Percentiles rank a stretch among this genome's conserved stretches.
Conservation (phyloP, 306 rosid genomes). For the Quercus ilex region DNA sequence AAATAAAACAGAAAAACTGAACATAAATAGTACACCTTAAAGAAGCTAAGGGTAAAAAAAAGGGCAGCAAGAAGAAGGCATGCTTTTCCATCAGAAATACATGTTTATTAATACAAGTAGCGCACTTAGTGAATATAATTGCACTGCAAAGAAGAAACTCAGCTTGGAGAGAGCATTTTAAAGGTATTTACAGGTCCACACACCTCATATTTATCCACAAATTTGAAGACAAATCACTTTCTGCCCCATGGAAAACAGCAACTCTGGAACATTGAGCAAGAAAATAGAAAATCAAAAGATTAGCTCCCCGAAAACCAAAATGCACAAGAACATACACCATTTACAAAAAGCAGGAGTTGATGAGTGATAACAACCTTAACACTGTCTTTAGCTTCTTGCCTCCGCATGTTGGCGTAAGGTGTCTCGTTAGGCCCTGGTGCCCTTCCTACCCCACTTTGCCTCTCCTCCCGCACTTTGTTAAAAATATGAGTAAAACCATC, state of each 20-base stretch:
- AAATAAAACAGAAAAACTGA: neutral
- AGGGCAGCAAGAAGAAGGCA: neutral
- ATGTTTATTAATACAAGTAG: constrained; percentile 24
- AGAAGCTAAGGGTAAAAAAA: neutral
- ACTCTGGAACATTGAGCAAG: constrained; percentile 42
- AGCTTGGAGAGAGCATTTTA: constrained; percentile 12
- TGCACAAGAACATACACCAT: neutral
- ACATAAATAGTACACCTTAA: neutral
- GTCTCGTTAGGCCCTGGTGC: constrained; percentile 42
- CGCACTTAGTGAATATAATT: constrained; percentile 25
- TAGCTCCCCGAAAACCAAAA: constrained; percentile 1
- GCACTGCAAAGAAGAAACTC: constrained; percentile 18
- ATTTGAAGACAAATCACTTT: constrained; percentile 33
- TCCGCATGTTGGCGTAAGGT: constrained; percentile 20
- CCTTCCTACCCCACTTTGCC: constrained; percentile 49
- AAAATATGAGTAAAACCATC: constrained; percentile 87
- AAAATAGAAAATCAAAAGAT: constrained; percentile 22
- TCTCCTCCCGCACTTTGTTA: constrained; percentile 71
- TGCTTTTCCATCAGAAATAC: constrained; percentile 11
- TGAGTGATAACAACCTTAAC: constrained; percentile 39
- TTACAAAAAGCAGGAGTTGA: neutral
- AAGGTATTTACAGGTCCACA: constrained; percentile 55
- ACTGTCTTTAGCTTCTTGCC: constrained; percentile 29
- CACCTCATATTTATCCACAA: constrained; percentile 35
- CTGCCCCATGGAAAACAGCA: constrained; percentile 71